A percentile compares a stretch with the other conserved stretches of the same genome.
phyloP scores from a whole-genome alignment of 305 asterid genomes.

The Solanum chacoense region DNA sequence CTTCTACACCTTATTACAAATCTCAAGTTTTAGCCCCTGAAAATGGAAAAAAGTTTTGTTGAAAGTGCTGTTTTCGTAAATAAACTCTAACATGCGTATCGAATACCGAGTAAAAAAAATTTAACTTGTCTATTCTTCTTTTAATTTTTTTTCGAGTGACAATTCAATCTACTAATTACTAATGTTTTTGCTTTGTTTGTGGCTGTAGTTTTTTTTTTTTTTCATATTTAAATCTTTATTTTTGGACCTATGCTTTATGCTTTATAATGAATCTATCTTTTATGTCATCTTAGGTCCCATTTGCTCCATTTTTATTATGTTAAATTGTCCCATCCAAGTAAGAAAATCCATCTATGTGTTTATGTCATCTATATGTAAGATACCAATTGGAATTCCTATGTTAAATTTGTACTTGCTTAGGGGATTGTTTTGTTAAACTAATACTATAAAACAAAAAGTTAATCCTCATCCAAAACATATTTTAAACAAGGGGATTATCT shows the following conservation, averaged over 20 bases:
- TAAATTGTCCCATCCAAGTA: background rate
- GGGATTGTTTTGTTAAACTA: background rate
- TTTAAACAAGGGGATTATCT: background rate
- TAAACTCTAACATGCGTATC: background rate
- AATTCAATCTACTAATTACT: background rate
- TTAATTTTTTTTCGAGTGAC: background rate
- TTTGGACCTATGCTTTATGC: background rate
- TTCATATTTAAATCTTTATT: background rate
- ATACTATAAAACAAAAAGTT: background rate
- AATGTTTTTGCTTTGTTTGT: background rate
- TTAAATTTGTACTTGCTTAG: background rate
- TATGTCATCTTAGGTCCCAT: background rate
- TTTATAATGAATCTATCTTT: background rate
- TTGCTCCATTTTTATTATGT: background rate
- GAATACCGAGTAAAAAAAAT: background rate
- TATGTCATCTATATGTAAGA: background rate
- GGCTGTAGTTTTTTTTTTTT: background rate
- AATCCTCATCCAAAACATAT: background rate
- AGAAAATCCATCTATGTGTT: background rate
- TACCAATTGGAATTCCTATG: background rate
- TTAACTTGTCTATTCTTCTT: background rate
- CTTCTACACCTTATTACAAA: too few species aligned
- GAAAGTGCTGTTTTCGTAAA: background rate
- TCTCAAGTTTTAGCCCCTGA: background rate
- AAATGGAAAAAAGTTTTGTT: background rate